Evolutionary conservation across 176 grass and related monocot genomes (phyloP), one percentile per base, ranked within the genome.

Genomic region (Lolium rigidum): DNA sequence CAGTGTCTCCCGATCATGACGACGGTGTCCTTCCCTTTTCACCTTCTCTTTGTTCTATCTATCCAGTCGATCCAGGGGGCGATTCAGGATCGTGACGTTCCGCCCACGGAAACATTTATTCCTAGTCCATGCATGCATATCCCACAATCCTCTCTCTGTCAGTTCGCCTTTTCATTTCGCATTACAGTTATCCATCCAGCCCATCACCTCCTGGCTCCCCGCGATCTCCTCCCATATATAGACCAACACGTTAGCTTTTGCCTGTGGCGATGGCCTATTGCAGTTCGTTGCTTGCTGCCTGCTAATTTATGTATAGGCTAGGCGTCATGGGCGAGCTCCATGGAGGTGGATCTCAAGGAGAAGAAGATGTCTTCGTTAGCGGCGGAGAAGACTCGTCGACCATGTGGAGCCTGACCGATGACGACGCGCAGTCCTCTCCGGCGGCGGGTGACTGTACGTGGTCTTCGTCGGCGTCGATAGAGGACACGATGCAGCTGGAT

Each of bases 351-450:
- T 7, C 49, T 14, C 46, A 1, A 38, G 63, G 6, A 18, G 66
- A 22, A 28, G 59, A 3, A 4, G 43, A 6, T 0, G 15, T 4
- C 20, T 10, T 1, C 9, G 71, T 1, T 31, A 21, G 24, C 35
- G 85, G n/a, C 4, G 47, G 49, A 3, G 79, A n/a, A 7, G 48
- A 54, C 4, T 88, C 90, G 26, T 82, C 83, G 20, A 72, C 44
- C 24, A 72, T 58, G 83, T 91, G 88, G 1, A 86, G 82, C 83
- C 66, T 89, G 52, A 80, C 76, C 3, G 88, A 87, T 38, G 88
- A 85, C 22, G 88, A 74, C 16, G 79, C 63, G 0, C 69, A 62
- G 70, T 37, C 10, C 44, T 78, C 79, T 72, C 77, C 43, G 14
- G 31, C 44, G 11, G 52, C 2, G 16, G 44, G 46, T 28, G 59